Conservation (phyloP, 768 basidiomycete genomes). For the Cystofilobasidium bisporidii region DNA sequence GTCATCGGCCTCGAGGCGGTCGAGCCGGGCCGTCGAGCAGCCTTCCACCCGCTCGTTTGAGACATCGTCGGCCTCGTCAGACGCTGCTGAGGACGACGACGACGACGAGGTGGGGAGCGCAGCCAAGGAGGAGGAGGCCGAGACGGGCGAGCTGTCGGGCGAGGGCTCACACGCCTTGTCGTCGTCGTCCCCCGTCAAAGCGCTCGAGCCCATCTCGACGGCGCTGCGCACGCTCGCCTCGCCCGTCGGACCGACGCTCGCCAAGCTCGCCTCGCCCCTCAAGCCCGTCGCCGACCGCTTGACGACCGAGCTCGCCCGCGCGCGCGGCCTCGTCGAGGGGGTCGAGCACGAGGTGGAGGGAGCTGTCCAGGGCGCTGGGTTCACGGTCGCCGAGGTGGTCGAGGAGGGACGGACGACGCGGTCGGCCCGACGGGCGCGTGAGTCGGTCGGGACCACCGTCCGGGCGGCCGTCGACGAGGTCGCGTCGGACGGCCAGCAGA, state of each 20-base stretch:
- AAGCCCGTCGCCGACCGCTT: neutral
- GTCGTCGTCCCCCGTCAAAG: neutral
- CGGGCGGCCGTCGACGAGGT: neutral
- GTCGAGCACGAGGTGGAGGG: neutral
- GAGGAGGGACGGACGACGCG: neutral
- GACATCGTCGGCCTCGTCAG: neutral
- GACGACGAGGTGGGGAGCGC: neutral
- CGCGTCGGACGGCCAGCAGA: no score
- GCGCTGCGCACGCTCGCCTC: neutral
- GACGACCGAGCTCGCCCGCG: neutral
- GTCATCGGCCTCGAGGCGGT: conserved; percentile 3
- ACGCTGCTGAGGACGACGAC: neutral
- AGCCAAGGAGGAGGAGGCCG: neutral
- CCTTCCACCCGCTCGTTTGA: no score
- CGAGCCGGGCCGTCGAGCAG: no score
- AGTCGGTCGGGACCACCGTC: neutral
- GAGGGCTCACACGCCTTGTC: neutral
- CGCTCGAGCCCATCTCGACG: neutral
- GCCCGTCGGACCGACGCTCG: neutral
- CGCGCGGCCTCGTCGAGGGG: neutral
- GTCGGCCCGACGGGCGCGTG: neutral
- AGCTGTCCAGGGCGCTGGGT: neutral
- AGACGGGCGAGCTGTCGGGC: neutral
- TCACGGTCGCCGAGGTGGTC: neutral
- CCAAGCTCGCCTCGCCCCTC: neutral